Conservation (phyloP, 176 grass and related monocot genomes). For the Bonia amplexicaulis region DNA sequence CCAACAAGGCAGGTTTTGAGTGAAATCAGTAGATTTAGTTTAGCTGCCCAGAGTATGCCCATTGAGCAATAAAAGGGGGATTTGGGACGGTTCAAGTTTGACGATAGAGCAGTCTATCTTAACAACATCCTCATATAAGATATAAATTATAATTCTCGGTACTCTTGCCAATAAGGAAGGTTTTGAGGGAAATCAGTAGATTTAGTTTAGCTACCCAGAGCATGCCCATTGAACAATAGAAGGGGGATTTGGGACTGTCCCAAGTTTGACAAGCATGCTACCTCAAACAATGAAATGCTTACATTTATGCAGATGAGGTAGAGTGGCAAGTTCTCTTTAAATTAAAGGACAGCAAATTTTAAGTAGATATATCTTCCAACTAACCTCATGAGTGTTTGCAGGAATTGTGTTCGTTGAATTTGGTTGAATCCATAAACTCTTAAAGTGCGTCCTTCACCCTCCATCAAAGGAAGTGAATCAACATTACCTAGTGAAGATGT, state of each 20-base stretch:
- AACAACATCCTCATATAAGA: not conserved
- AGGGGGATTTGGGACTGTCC: not conserved
- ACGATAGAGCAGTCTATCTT: not conserved
- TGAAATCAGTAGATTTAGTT: not conserved
- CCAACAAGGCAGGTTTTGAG: not conserved
- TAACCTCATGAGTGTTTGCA: slow-evolving; percentile 86
- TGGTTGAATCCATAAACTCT: slow-evolving; percentile 93
- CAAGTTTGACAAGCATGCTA: not conserved
- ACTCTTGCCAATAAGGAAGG: not conserved
- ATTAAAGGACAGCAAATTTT: slow-evolving; percentile 2
- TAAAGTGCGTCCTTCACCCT: slow-evolving; percentile 78
- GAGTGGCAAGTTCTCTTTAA: not conserved
- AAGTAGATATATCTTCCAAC: slow-evolving; percentile 8
- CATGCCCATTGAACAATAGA: not conserved
- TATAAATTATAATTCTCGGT: not conserved
- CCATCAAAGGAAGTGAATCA: slow-evolving; percentile 85
- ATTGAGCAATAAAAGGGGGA: not conserved
- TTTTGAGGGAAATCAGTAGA: not conserved
- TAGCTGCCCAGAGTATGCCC: not conserved
- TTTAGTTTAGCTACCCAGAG: not conserved
- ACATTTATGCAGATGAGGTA: not conserved
- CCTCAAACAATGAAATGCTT: not conserved
- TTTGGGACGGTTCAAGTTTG: not conserved
- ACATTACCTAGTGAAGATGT: slow-evolving; percentile 44
- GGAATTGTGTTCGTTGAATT: slow-evolving; percentile 67